A percentile compares a stretch with the other conserved stretches of the same genome.
These are phyloP conservation scores for Sporothrix globosa DNA, from an alignment of 2,329 filamentous ascomycete species.

Conservation along the genomic window DNA sequence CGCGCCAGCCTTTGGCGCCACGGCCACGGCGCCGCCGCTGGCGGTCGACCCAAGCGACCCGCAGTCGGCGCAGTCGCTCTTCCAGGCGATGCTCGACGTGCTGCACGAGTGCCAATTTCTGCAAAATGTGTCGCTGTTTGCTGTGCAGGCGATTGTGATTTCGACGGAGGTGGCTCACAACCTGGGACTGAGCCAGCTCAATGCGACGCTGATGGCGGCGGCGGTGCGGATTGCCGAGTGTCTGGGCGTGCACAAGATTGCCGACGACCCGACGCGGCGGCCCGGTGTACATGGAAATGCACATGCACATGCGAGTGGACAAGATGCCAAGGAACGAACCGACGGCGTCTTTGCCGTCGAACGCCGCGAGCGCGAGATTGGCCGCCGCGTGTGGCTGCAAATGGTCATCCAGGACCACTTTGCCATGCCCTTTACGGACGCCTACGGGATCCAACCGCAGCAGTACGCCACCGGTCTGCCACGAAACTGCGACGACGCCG, in stretches of 20 bases:
- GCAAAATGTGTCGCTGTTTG: constrained; percentile 40
- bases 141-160: constrained; percentile 46
- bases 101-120: constrained; percentile 44
- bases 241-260: constrained; percentile 37
- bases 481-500: constrained; percentile 42
- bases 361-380: constrained; percentile 42
- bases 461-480: constrained; percentile 43
- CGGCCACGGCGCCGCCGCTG: constrained; percentile 23
- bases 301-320: no score
- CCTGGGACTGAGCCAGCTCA: constrained; percentile 43
- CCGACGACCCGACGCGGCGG: constrained; percentile 17
- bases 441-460: constrained; percentile 44
- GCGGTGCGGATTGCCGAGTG: constrained; percentile 44
- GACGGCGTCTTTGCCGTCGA: constrained; percentile 22
- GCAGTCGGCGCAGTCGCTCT: constrained; percentile 36
- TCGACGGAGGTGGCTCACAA: constrained; percentile 47
- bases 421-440: constrained; percentile 45
- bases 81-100: constrained; percentile 43
- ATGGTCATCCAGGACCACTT: constrained; percentile 47
- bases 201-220: constrained; percentile 43
- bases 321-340: no score
- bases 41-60: constrained; percentile 22
- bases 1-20: constrained; percentile 13
- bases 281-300: neutral
- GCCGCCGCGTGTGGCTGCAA: constrained; percentile 46